These are phyloP conservation scores for Mariannaea sp. DNA, from an alignment of 2,329 filamentous ascomycete genomes.

Conservation along the genomic window DNA sequence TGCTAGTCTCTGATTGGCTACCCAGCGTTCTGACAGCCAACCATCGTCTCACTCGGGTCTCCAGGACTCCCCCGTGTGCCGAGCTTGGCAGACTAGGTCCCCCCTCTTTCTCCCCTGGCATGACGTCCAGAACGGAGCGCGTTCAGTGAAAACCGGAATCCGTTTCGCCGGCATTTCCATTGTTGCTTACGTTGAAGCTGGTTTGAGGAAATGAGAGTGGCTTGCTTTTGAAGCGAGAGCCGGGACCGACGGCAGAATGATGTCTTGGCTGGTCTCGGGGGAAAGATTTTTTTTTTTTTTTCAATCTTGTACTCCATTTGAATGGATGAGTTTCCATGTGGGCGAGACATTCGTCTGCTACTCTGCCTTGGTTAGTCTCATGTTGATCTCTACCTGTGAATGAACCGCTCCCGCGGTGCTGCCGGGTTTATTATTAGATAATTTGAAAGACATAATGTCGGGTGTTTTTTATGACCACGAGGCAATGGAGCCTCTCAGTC, in stretches of 20 bases:
- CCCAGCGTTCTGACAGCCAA: background rate
- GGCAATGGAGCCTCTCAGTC: too few species aligned
- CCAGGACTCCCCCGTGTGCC: background rate
- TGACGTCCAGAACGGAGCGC: background rate
- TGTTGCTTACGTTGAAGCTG: background rate
- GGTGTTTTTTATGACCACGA: too few species aligned
- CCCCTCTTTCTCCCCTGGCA: background rate
- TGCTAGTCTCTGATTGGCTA: conserved; percentile 1
- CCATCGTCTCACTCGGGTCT: background rate
- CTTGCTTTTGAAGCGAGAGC: background rate
- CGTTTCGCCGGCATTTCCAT: background rate
- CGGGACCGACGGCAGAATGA: too few species aligned
- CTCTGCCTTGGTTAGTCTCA: background rate
- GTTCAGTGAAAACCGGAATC: too few species aligned
- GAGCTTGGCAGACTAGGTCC: background rate
- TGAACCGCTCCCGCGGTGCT: background rate
- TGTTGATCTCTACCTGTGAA: background rate
- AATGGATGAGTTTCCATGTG: too few species aligned
- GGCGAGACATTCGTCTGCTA: too few species aligned
- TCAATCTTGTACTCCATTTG: too few species aligned
- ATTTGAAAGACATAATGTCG: too few species aligned
- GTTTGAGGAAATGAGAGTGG: background rate
- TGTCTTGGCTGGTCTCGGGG: too few species aligned
- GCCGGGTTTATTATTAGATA: background rate
- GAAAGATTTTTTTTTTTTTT: too few species aligned